Conservation (phyloP, 2,329 filamentous ascomycete genomes). For the Ceratocystis colombiana region DNA sequence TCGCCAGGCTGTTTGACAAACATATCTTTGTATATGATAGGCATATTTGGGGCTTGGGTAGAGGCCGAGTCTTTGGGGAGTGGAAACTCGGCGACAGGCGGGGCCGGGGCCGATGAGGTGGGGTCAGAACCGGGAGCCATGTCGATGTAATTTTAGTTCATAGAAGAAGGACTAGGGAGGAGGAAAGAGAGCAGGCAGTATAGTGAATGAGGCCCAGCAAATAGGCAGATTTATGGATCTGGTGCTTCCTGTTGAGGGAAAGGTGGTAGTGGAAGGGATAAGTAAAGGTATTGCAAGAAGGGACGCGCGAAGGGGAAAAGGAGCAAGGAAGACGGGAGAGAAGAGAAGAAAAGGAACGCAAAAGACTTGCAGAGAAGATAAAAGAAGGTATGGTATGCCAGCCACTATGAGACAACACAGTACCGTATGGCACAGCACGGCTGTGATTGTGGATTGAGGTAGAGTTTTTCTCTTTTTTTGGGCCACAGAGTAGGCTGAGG, state of each 20-base stretch:
- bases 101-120: background rate
- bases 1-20: slow-evolving; percentile 20
- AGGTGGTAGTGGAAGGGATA: background rate
- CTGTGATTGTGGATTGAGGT: background rate
- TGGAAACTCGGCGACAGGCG: background rate
- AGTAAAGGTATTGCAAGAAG: background rate
- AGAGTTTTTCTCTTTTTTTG: background rate
- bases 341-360: background rate
- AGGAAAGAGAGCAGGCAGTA: background rate
- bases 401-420: background rate
- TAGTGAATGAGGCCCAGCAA: background rate
- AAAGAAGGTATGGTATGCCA: background rate
- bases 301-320: background rate
- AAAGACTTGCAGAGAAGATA: background rate
- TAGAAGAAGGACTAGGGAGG: background rate
- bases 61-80: background rate
- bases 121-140: background rate
- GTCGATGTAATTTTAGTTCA: background rate
- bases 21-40: slow-evolving; percentile 23
- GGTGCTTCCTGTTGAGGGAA: background rate
- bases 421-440: background rate
- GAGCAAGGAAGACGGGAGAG: background rate
- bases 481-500: background rate
- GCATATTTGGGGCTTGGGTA: slow-evolving; percentile 1
- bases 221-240: background rate